phyloP scores from a whole-genome alignment of 768 basidiomycete genomes.

The Kwoniella bestiolae region DNA sequence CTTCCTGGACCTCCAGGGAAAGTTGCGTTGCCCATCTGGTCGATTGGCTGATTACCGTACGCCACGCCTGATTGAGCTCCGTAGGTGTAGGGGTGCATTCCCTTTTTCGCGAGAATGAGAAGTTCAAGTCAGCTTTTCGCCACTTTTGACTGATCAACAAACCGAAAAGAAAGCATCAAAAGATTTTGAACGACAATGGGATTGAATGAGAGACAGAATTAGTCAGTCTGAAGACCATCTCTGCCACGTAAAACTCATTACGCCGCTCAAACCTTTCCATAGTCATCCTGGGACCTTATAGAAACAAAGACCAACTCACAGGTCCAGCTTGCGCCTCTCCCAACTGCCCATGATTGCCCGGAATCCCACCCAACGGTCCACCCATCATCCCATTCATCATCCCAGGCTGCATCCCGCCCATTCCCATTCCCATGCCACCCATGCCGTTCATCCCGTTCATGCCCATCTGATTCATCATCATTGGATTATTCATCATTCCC shows the following conservation, averaged over 20 bases:
- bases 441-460: conserved; percentile 33
- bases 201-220: too few relatives aligned
- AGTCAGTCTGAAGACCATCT: too few relatives aligned
- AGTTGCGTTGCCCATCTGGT: conserved; percentile 48
- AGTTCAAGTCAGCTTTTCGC: background rate
- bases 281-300: too few relatives aligned
- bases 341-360: conserved; percentile 29
- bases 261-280: too few relatives aligned
- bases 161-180: too few relatives aligned
- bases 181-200: too few relatives aligned
- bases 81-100: conserved; percentile 53
- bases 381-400: conserved; percentile 18
- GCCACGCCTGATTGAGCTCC: conserved; percentile 46
- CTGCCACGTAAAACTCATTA: too few relatives aligned
- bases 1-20: conserved; percentile 48
- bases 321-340: conserved; percentile 49
- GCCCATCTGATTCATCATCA: conserved; percentile 34
- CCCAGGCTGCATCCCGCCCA: conserved; percentile 14
- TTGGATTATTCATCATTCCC: conserved; percentile 32
- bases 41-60: conserved; percentile 46
- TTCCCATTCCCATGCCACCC: conserved; percentile 26
- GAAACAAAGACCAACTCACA: conserved; percentile 29
- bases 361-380: conserved; percentile 22
- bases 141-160: too few relatives aligned
- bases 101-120: conserved; percentile 21